A percentile compares a stretch with the other conserved stretches of the same genome.
These are phyloP conservation scores for Raffaelea arxii DNA, from an alignment of 2,329 filamentous ascomycete genomes.

Conservation along the genomic window DNA sequence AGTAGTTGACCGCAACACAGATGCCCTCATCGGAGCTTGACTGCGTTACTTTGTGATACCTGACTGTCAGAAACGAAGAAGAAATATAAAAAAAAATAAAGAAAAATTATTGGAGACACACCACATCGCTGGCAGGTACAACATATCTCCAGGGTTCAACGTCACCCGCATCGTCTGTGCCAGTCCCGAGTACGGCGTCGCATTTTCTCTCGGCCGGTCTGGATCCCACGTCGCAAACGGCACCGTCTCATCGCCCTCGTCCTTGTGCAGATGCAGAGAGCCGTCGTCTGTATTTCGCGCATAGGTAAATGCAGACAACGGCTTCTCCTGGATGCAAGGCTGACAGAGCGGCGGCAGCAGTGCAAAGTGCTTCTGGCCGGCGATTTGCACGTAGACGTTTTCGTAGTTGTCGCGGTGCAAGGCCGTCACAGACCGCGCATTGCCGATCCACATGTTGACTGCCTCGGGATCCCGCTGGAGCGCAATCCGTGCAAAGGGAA, in stretches of 20 bases:
- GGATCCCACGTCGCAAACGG: constrained; percentile 72
- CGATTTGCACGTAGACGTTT: constrained; percentile 71
- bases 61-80: constrained; percentile 14
- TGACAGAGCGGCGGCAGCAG: constrained; percentile 63
- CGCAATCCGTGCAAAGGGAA: constrained; percentile 66
- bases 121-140: constrained; percentile 77
- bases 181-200: constrained; percentile 49
- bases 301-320: constrained; percentile 51
- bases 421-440: constrained; percentile 58
- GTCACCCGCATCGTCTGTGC: constrained; percentile 57
- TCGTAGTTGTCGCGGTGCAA: constrained; percentile 80
- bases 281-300: constrained; percentile 20
- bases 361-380: constrained; percentile 65
- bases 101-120: constrained; percentile 23
- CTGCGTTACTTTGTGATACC: constrained; percentile 75
- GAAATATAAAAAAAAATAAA: not conserved
- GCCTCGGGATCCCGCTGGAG: constrained; percentile 59
- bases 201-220: constrained; percentile 37
- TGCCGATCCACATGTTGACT: constrained; percentile 76
- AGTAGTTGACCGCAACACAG: constrained; percentile 75
- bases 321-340: constrained; percentile 57
- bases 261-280: constrained; percentile 18
- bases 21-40: constrained; percentile 58
- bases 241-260: constrained; percentile 23
- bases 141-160: constrained; percentile 64